Conservation (phyloP, 2,329 filamentous ascomycete species). For the Calonectria naviculata region DNA sequence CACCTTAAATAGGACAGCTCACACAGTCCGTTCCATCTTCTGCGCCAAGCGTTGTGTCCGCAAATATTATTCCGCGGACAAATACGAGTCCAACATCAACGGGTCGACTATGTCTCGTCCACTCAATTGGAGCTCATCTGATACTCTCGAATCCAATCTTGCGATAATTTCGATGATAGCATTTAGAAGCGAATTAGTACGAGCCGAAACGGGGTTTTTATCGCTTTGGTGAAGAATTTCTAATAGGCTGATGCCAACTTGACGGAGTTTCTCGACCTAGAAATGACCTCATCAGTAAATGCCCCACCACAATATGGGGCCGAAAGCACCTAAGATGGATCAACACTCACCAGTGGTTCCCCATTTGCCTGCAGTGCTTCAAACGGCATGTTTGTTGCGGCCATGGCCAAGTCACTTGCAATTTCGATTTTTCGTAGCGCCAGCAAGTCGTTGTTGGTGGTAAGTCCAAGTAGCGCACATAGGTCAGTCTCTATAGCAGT, state of each 20-base stretch:
- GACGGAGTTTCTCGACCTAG: constrained; percentile 30
- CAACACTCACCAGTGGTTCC: constrained; percentile 15
- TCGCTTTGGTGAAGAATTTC: constrained; percentile 22
- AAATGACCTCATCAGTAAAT: background rate
- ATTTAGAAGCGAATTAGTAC: constrained; percentile 1
- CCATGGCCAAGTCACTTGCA: constrained; percentile 10
- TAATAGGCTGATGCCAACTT: constrained; percentile 19
- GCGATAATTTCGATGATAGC: constrained; percentile 19
- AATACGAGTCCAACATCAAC: background rate
- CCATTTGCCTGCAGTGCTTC: constrained; percentile 23
- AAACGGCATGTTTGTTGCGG: constrained; percentile 8
- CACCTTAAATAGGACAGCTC: background rate
- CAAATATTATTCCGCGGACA: constrained; percentile 21
- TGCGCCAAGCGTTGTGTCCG: background rate
- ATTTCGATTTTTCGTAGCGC: constrained; percentile 24
- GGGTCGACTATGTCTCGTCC: background rate
- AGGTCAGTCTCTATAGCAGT: constrained; percentile 11
- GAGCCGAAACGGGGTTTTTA: constrained; percentile 5
- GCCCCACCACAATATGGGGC: background rate
- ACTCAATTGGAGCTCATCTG: constrained; percentile 21
- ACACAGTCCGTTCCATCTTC: background rate
- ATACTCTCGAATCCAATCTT: constrained; percentile 23
- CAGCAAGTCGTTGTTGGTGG: constrained; percentile 13
- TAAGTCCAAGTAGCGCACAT: constrained; percentile 18
- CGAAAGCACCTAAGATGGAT: background rate